These are phyloP conservation scores for Ceratonia siliqua DNA, from an alignment of 306 rosid species.

Conservation along the genomic window DNA sequence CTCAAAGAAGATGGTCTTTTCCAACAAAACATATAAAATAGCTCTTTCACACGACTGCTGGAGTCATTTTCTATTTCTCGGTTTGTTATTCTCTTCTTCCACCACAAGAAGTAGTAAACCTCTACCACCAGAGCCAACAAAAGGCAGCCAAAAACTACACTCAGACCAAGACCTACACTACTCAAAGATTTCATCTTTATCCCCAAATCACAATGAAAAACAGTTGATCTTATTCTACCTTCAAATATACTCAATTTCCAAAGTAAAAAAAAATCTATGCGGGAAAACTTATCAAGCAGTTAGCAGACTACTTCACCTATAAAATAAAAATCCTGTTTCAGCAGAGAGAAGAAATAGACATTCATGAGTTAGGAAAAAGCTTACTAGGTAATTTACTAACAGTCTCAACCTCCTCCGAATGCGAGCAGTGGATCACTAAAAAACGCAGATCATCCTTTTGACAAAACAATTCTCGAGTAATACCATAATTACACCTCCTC, in stretches of 20 bases:
- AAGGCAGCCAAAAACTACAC: constrained; percentile 86
- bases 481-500: constrained; percentile 5
- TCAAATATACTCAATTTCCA: constrained; percentile 15
- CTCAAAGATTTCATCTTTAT: constrained; percentile 86
- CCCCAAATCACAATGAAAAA: constrained; percentile 56
- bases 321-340: constrained; percentile 31
- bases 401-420: constrained; percentile 32
- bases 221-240: constrained; percentile 30
- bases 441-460: constrained; percentile 36
- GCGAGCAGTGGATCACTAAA: constrained; percentile 28
- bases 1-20: constrained; percentile 64
- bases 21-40: constrained; percentile 91
- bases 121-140: constrained; percentile 92
- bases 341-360: constrained; percentile 28
- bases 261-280: background rate
- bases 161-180: constrained; percentile 90
- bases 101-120: constrained; percentile 90
- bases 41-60: constrained; percentile 71
- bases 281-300: constrained; percentile 12
- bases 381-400: constrained; percentile 25
- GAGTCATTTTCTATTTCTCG: constrained; percentile 69
- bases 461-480: constrained; percentile 25
- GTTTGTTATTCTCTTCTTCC: constrained; percentile 82
- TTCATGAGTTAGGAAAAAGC: constrained; percentile 29
- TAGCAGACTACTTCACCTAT: background rate